Evolutionary conservation across 805 yeast species (phyloP).

Genomic region (Saccharomycopsis fibuligera): DNA sequence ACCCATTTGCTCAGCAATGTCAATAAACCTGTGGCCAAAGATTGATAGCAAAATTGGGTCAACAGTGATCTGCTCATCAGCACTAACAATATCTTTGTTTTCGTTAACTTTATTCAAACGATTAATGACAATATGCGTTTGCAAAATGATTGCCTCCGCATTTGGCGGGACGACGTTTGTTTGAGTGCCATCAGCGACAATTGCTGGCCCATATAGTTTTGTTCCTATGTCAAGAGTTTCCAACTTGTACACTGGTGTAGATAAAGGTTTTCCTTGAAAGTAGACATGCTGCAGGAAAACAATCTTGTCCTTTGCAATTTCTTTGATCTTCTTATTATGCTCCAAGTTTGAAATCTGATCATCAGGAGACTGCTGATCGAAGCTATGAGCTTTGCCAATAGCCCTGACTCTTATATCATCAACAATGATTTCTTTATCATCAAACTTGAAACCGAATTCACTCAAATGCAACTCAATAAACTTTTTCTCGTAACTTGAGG

Average conservation of each 20-base stretch:
- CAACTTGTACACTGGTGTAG: constrained; percentile 51
- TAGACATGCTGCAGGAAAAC: constrained; percentile 42
- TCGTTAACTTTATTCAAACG: too few species aligned
- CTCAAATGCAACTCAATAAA: constrained; percentile 53
- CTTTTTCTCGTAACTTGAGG: too few species aligned
- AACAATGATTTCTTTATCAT: constrained; percentile 51
- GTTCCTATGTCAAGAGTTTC: constrained; percentile 50
- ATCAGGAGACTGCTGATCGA: constrained; percentile 40
- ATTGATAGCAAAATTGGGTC: constrained; percentile 73
- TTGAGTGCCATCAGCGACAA: constrained; percentile 75
- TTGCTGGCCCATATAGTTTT: constrained; percentile 60
- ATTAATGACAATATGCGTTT: constrained; percentile 54
- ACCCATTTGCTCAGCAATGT: constrained; percentile 89
- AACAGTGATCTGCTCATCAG: constrained; percentile 29
- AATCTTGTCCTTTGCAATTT: constrained; percentile 22
- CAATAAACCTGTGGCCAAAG: constrained; percentile 81
- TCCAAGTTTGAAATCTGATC: constrained; percentile 44
- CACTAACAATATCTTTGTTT: constrained; percentile 14
- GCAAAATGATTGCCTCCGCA: constrained; percentile 47
- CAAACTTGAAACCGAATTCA: constrained; percentile 68
- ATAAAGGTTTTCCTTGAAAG: constrained; percentile 45
- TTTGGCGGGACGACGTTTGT: constrained; percentile 68
- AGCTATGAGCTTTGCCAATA: constrained; percentile 50
- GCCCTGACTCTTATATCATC: constrained; percentile 74
- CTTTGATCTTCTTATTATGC: constrained; percentile 21